These are phyloP conservation scores for Orobanche coerulescens DNA, from an alignment of 257 asterid species.

Conservation along the genomic window DNA sequence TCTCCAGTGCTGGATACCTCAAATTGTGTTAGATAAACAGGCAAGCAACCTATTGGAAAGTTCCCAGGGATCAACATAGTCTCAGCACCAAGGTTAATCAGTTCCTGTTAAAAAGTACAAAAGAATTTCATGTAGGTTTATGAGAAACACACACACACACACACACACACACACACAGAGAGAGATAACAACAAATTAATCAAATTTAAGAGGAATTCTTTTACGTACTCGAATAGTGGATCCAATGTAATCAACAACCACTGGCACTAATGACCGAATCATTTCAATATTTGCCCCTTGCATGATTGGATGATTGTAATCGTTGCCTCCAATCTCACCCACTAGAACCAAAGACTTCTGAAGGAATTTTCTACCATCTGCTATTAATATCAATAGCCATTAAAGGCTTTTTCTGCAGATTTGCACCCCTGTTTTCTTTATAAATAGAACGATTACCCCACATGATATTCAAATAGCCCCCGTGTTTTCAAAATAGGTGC, in stretches of 20 bases:
- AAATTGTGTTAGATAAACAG: conserved; percentile 27
- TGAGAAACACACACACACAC: too few relatives aligned
- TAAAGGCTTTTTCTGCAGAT: too few relatives aligned
- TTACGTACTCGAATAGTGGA: conserved; percentile 22
- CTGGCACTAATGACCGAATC: conserved; percentile 24
- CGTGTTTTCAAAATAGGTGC: too few relatives aligned
- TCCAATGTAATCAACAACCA: conserved; percentile 22
- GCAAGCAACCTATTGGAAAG: conserved; percentile 41
- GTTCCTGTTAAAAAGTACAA: conserved; percentile 23
- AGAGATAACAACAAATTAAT: too few relatives aligned
- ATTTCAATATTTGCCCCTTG: conserved; percentile 6
- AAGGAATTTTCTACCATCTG: conserved; percentile 33
- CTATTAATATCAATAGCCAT: too few relatives aligned
- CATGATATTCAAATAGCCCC: too few relatives aligned
- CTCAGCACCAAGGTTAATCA: conserved; percentile 40
- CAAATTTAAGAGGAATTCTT: not conserved
- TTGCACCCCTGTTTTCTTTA: too few relatives aligned
- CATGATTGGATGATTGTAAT: conserved; percentile 30
- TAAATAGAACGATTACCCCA: too few relatives aligned
- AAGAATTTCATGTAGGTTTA: not conserved
- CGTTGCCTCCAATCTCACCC: conserved; percentile 68
- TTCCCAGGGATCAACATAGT: conserved; percentile 48
- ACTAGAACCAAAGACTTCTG: conserved; percentile 31
- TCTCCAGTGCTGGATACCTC: not conserved
- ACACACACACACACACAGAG: too few relatives aligned